These are phyloP conservation scores for Xylaria sp. DNA, from an alignment of 495 filamentous ascomycete species.

Conservation along the genomic window DNA sequence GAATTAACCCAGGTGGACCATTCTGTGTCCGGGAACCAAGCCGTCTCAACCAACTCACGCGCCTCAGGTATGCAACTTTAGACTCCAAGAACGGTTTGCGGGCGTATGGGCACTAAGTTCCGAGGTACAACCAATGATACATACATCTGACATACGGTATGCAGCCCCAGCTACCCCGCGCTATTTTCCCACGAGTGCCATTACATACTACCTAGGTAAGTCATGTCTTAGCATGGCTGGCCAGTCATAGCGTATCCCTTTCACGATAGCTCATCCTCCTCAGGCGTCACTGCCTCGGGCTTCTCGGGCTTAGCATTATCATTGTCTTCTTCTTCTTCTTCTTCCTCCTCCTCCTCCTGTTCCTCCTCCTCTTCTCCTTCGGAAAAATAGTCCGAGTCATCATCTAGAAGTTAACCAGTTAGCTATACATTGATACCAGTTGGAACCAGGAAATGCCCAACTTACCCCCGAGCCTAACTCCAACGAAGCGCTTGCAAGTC, in stretches of 20 bases:
- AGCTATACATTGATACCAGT: neutral
- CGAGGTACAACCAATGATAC: no score
- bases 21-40: no score
- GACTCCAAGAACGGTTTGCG: no score
- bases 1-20: no score
- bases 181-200: neutral
- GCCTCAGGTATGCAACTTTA: no score
- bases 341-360: conserved; percentile 2
- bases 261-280: neutral
- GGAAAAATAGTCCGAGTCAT: conserved; percentile 13
- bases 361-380: neutral
- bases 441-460: neutral
- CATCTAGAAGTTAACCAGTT: neutral
- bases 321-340: neutral
- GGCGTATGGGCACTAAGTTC: no score
- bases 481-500: conserved; percentile 56
- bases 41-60: no score
- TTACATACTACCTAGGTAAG: neutral
- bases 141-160: no score
- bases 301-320: neutral
- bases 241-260: neutral
- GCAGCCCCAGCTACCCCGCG: neutral
- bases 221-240: neutral
- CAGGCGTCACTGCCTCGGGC: neutral
- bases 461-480: conserved; percentile 30